phyloP scores from a whole-genome alignment of 208 protist species.

The Zelonia costaricensis region DNA sequence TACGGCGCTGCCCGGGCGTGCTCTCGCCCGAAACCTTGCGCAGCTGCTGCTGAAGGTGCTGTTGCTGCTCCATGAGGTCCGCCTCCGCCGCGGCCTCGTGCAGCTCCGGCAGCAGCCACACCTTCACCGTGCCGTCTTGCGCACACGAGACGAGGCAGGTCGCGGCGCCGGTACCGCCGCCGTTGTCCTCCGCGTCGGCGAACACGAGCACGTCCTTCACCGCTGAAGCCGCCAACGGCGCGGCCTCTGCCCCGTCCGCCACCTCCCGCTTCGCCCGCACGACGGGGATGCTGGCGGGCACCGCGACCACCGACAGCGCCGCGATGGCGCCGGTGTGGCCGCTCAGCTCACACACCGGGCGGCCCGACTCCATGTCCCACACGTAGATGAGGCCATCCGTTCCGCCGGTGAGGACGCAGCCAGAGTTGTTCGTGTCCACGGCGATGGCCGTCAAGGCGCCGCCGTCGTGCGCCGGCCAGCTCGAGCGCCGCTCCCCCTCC shows the following conservation, averaged over 20 bases:
- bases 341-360: constrained; percentile 57
- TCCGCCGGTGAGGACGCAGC: constrained; percentile 66
- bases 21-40: constrained; percentile 8
- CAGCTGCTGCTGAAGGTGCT: constrained; percentile 43
- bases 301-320: constrained; percentile 30
- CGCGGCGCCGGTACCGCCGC: constrained; percentile 10
- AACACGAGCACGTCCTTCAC: constrained; percentile 43
- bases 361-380: constrained; percentile 60
- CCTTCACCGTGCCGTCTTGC: constrained; percentile 55
- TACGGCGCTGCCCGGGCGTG: constrained; percentile 15
- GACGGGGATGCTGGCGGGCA: constrained; percentile 19
- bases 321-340: constrained; percentile 73
- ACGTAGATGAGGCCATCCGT: constrained; percentile 72
- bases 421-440: constrained; percentile 27
- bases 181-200: constrained; percentile 25
- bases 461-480: constrained; percentile 59
- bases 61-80: constrained; percentile 32
- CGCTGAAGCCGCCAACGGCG: constrained; percentile 5
- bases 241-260: neutral
- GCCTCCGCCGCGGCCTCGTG: constrained; percentile 45
- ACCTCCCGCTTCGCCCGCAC: constrained; percentile 12
- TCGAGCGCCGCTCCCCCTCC: constrained; percentile 52
- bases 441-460: constrained; percentile 66
- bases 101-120: constrained; percentile 72
- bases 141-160: constrained; percentile 58